Evolutionary conservation across 1,284 basidiomycete species (phyloP).

Genomic region (Rhizoctonia solani): DNA sequence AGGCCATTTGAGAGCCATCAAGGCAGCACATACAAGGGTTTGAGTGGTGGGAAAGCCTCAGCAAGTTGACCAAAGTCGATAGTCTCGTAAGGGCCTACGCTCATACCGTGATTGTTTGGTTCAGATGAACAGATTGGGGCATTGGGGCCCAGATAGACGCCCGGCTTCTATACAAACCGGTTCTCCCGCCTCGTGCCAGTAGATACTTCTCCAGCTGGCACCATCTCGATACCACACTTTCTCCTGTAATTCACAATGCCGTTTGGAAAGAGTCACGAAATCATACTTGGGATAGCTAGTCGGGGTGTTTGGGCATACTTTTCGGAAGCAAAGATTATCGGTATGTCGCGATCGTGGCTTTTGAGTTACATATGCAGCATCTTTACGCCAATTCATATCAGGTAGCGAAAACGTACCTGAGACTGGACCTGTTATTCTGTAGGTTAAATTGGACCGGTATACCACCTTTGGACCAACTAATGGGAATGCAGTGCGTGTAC

Average conservation of each 20-base stretch:
- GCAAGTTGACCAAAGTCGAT: constrained; percentile 69
- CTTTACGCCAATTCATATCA: neutral
- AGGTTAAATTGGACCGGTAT: constrained; percentile 46
- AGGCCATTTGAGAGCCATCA: neutral
- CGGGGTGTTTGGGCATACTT: constrained; percentile 85
- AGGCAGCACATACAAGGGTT: constrained; percentile 57
- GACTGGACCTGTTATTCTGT: constrained; percentile 88
- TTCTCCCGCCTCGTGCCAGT: neutral
- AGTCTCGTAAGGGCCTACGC: neutral
- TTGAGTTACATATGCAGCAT: neutral
- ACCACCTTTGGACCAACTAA: neutral
- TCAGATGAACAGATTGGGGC: too few relatives aligned
- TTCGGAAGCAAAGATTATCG: constrained; percentile 80
- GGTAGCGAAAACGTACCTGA: constrained; percentile 73
- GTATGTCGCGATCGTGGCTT: constrained; percentile 47
- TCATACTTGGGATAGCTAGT: constrained; percentile 68
- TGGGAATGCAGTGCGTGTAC: constrained; percentile 67
- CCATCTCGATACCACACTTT: constrained; percentile 10
- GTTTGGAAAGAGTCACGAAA: constrained; percentile 60
- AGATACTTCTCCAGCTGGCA: neutral
- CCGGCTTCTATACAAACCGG: constrained; percentile 2
- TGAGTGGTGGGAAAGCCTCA: constrained; percentile 59
- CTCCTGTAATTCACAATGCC: constrained; percentile 43
- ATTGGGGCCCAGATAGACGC: too few relatives aligned
- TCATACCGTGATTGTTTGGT: too few relatives aligned